Evolutionary conservation across 805 yeast species (phyloP).

Genomic region (Priceomyces carsonii): DNA sequence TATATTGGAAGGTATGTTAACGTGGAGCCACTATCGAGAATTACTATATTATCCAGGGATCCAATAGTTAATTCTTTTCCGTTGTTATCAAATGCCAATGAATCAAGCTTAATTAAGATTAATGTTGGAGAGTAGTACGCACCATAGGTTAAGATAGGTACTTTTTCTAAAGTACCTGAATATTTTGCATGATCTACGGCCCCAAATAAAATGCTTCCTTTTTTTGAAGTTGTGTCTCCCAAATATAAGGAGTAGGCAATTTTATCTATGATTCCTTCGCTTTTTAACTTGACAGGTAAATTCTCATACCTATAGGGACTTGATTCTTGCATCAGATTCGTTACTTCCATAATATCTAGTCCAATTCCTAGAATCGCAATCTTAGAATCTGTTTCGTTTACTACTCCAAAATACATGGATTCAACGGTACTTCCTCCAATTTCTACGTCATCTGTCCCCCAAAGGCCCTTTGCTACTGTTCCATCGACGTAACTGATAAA

Average conservation of each 20-base stretch:
- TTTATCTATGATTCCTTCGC: conserved; percentile 33
- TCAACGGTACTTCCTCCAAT: conserved; percentile 51
- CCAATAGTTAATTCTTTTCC: conserved; percentile 7
- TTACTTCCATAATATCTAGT: conserved; percentile 65
- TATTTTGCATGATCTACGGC: conserved; percentile 46
- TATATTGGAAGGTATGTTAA: conserved; percentile 38
- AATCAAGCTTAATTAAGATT: conserved; percentile 19
- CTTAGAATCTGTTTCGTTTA: conserved; percentile 60
- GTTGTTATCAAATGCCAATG: too few species aligned
- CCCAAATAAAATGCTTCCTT: conserved; percentile 42
- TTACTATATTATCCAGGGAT: conserved; percentile 11
- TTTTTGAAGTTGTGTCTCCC: conserved; percentile 20
- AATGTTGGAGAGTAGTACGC: conserved; percentile 44
- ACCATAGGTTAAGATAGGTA: conserved; percentile 42
- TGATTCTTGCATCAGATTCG: conserved; percentile 30
- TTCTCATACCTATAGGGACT: conserved; percentile 34
- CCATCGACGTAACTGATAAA: conserved; percentile 49
- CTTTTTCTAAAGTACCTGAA: conserved; percentile 30
- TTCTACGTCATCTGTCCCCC: conserved; percentile 64
- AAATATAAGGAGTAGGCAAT: conserved; percentile 38
- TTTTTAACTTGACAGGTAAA: conserved; percentile 34
- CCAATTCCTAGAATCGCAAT: conserved; percentile 79
- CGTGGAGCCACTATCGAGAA: conserved; percentile 28
- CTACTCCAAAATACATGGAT: conserved; percentile 71
- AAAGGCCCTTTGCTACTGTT: conserved; percentile 48